Base-by-base conservation (phyloP, 345 rosid species). In the Ceriops decandra region DNA sequence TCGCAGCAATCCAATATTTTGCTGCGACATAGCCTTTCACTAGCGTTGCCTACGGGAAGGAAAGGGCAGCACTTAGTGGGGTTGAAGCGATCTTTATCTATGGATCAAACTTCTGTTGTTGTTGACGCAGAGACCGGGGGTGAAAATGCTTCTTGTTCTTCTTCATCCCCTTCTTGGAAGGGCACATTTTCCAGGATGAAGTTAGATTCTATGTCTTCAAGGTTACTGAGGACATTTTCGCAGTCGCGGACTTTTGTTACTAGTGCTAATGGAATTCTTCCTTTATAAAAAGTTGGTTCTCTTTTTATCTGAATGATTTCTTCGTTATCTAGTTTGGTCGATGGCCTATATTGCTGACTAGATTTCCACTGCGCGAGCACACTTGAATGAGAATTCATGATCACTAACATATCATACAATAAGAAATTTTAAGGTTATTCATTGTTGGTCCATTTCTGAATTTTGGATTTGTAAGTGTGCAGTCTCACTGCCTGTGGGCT, bases 1-100 rank as follows among this genome's bases (percentile, higher is more conserved):
- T 58, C 68, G 10, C 52, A 65, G n/a, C 56, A 36, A 56, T 60
- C 74, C 5, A 66, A 52, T 32, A 36, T 4, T 28, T 62, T 66
- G 63, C 30, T 66, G 15, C 51, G 78, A 5, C 85, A 72, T 38
- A 56, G 78, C 36, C 63, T 57, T 28, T 70, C 82, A 5, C 9
- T 52, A 3, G 72, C 64, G 42, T 52, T 74, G 59, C 76, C 75
- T 0, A 33, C 9, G 24, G 81, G 62, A 71, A 66, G 51, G 59
- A 70, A 71, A 30, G 63, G 27, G 1, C 66, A 63, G 3, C 49
- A 17, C 11, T 36, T 30, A 0, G 49, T 11, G 32, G 51, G 52
- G 36, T 64, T 77, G 71, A 70, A 59, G 65, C 58, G 83, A 54
- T 83, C 86, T 4, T 63, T 83, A 42, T 83, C 86, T 0, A 53